Percentiles rank a stretch among this genome's conserved stretches.
Conservation (phyloP, 805 yeast species). For the Maudiozyma turicensis region DNA sequence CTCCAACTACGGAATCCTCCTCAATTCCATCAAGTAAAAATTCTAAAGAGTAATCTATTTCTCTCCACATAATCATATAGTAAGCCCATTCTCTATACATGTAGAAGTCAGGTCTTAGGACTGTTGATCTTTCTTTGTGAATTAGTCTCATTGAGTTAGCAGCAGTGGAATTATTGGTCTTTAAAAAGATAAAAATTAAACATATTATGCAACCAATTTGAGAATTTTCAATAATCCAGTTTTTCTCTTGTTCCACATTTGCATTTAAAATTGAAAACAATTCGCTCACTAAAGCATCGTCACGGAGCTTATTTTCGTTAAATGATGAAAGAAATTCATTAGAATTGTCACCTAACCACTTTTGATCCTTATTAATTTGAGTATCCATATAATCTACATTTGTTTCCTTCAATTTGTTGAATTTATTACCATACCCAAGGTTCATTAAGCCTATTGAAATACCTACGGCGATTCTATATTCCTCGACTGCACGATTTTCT, state of each 20-base stretch:
- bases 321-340: neutral
- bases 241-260: slow-evolving; percentile 18
- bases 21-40: slow-evolving; percentile 16
- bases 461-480: slow-evolving; percentile 82
- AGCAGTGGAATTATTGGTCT: slow-evolving; percentile 47
- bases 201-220: slow-evolving; percentile 67
- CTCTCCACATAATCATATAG: slow-evolving; percentile 65
- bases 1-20: slow-evolving; percentile 2
- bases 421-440: slow-evolving; percentile 51
- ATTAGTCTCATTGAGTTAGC: slow-evolving; percentile 52
- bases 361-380: neutral
- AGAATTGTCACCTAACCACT: neutral
- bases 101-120: slow-evolving; percentile 59
- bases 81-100: slow-evolving; percentile 54
- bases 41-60: slow-evolving; percentile 36
- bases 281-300: slow-evolving; percentile 1
- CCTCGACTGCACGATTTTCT: slow-evolving; percentile 52
- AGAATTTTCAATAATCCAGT: slow-evolving; percentile 30
- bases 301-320: neutral
- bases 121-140: slow-evolving; percentile 25
- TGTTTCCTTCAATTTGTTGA: neutral
- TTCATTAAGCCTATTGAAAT: slow-evolving; percentile 78
- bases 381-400: neutral
- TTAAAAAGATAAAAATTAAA: slow-evolving; percentile 60
- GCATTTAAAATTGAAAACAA: slow-evolving; percentile 14